Percentiles rank a stretch among this genome's conserved stretches.
phyloP scores from a whole-genome alignment of 2,329 filamentous ascomycete species.

The Aureobasidium melanogenum region DNA sequence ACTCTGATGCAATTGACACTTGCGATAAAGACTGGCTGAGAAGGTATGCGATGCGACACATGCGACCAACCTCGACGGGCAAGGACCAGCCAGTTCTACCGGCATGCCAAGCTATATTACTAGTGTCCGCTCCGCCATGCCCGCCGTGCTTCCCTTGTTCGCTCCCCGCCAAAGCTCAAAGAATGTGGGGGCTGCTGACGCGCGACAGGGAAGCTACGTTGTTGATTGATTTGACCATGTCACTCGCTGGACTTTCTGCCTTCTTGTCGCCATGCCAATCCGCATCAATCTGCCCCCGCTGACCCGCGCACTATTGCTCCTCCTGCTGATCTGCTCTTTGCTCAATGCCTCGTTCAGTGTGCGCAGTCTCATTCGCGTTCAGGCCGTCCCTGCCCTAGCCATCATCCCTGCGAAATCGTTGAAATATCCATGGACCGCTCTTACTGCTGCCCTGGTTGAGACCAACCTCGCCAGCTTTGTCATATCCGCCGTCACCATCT shows the following conservation, averaged over 20 bases:
- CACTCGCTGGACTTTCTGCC: not conserved
- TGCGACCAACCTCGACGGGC: not conserved
- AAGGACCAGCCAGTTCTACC: not conserved
- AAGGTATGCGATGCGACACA: not conserved
- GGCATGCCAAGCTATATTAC: not conserved
- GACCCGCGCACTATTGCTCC: constrained; percentile 71
- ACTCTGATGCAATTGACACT: not conserved
- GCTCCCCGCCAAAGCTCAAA: too few relatives aligned
- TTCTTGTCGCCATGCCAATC: constrained; percentile 50
- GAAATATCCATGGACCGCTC: constrained; percentile 86
- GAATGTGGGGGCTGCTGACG: not conserved
- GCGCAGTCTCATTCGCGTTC: constrained; percentile 17
- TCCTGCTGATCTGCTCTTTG: constrained; percentile 66
- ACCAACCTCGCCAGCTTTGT: constrained; percentile 81
- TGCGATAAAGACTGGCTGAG: not conserved
- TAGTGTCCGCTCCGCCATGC: not conserved
- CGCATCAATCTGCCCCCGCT: constrained; percentile 89
- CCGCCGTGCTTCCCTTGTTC: not conserved
- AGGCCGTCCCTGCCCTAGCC: constrained; percentile 61
- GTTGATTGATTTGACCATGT: not conserved
- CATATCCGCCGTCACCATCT: constrained; percentile 69
- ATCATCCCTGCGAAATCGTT: constrained; percentile 76
- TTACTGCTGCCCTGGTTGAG: constrained; percentile 81
- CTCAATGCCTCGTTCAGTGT: constrained; percentile 59
- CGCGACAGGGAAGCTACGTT: not conserved